phyloP scores from a whole-genome alignment of 2,329 filamentous ascomycete genomes.

The Verticillium albo-atrum region DNA sequence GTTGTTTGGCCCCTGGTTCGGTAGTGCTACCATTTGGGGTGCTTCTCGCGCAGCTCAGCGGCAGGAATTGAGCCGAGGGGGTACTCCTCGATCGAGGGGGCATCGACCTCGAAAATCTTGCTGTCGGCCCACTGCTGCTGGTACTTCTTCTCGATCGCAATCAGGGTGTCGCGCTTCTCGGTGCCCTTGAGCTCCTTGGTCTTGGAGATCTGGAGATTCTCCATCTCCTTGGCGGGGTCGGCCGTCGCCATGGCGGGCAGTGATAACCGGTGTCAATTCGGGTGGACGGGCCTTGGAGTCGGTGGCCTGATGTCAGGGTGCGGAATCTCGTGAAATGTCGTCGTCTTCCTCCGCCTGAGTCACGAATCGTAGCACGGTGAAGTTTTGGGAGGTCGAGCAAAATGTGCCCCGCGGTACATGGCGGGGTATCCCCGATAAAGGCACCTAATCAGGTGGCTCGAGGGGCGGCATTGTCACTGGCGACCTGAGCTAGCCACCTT shows the following conservation, averaged over 20 bases:
- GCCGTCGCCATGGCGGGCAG: constrained; percentile 36
- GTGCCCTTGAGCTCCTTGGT: constrained; percentile 64
- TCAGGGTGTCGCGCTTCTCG: constrained; percentile 79
- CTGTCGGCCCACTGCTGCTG: constrained; percentile 78
- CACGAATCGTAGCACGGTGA: constrained; percentile 8
- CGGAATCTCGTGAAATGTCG: neutral
- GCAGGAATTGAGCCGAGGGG: constrained; percentile 70
- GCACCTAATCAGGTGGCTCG: neutral
- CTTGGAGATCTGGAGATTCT: constrained; percentile 49
- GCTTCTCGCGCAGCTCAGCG: constrained; percentile 70
- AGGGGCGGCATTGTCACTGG: too few relatives aligned
- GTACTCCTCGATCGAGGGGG: constrained; percentile 73
- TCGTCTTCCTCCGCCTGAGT: constrained; percentile 7
- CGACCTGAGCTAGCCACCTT: too few relatives aligned
- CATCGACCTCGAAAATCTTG: constrained; percentile 78
- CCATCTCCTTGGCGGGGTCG: constrained; percentile 43
- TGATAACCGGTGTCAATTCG: neutral
- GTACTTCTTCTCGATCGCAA: constrained; percentile 86
- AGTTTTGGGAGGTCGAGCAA: constrained; percentile 12
- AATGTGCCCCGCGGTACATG: constrained; percentile 13
- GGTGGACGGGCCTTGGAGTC: neutral
- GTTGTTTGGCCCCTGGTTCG: neutral
- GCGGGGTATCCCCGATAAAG: constrained; percentile 9
- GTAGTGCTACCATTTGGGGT: constrained; percentile 80
- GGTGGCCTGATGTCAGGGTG: neutral